Percentiles rank a stretch among this genome's conserved stretches.
Conservation (phyloP, 2,329 filamentous ascomycete species). For the Dothistroma septosporum region DNA sequence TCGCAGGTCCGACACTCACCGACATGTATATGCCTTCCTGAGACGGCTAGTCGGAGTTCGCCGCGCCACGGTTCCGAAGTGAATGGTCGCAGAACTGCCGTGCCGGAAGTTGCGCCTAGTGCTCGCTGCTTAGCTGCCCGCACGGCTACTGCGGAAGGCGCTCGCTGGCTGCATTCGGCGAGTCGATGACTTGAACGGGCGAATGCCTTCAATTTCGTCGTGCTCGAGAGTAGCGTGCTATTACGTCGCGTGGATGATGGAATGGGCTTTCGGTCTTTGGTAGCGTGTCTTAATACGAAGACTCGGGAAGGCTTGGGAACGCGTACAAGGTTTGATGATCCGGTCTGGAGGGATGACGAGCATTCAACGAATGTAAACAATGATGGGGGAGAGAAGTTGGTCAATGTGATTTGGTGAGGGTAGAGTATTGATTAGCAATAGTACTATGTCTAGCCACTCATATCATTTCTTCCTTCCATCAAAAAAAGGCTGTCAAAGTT, state of each 20-base stretch:
- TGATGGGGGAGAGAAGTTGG: not conserved
- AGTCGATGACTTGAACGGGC: not conserved
- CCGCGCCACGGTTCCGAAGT: not conserved
- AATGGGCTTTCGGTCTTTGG: not conserved
- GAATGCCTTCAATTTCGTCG: not conserved
- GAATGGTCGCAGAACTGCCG: constrained; percentile 24
- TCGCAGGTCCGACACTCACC: not conserved
- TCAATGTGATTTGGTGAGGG: not conserved
- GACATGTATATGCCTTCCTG: not conserved
- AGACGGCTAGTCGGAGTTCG: not conserved
- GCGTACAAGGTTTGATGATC: not conserved
- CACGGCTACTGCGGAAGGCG: not conserved
- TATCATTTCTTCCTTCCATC: not conserved
- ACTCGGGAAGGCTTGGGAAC: not conserved
- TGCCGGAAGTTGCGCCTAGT: not conserved
- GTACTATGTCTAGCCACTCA: not conserved
- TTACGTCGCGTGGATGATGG: not conserved
- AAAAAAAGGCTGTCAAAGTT: not conserved
- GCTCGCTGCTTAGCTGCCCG: not conserved
- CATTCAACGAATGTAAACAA: too few relatives aligned
- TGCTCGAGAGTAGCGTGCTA: not conserved
- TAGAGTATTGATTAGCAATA: not conserved
- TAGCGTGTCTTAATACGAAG: not conserved
- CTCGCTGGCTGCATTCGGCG: not conserved
- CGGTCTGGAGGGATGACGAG: too few relatives aligned